phyloP scores from a whole-genome alignment of 164 flowering plant genomes.

The grape (Vitis vinifera) region DNA sequence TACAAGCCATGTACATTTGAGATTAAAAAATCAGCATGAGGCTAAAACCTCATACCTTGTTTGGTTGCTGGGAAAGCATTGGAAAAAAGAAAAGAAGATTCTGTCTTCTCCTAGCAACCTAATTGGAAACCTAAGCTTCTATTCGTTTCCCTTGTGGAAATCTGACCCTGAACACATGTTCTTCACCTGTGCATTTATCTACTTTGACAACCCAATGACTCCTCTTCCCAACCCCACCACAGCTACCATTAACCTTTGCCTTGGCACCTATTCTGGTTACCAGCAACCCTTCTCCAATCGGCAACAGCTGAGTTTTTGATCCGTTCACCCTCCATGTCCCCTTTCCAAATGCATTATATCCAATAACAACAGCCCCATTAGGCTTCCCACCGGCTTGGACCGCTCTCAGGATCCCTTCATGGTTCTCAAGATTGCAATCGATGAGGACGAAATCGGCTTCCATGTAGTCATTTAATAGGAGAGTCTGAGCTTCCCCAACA shows the following conservation, averaged over 20 bases:
- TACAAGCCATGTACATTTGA: neutral
- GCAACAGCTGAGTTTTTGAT: conserved; percentile 52
- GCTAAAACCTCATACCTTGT: neutral
- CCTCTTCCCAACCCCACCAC: conserved; percentile 27
- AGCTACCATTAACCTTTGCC: neutral
- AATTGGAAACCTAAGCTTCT: conserved; percentile 17
- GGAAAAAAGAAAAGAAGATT: neutral
- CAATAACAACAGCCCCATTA: conserved; percentile 47
- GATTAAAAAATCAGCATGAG: no score
- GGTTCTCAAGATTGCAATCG: conserved; percentile 60
- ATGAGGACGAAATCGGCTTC: conserved; percentile 69
- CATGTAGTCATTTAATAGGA: conserved; percentile 35
- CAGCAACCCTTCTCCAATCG: conserved; percentile 74
- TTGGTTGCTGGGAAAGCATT: neutral
- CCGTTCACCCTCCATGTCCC: conserved; percentile 48
- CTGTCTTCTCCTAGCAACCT: neutral
- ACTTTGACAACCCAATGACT: conserved; percentile 75
- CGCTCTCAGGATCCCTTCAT: conserved; percentile 42
- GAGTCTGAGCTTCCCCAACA: conserved; percentile 47
- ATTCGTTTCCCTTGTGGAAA: conserved; percentile 24
- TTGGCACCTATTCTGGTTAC: conserved; percentile 40
- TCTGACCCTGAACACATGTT: conserved; percentile 72
- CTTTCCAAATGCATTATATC: conserved; percentile 63
- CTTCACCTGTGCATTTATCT: conserved; percentile 81
- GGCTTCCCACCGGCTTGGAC: conserved; percentile 22